Evolutionary conservation across 352 stramenopile species (phyloP).

Genomic region (Pythium apleroticum): DNA sequence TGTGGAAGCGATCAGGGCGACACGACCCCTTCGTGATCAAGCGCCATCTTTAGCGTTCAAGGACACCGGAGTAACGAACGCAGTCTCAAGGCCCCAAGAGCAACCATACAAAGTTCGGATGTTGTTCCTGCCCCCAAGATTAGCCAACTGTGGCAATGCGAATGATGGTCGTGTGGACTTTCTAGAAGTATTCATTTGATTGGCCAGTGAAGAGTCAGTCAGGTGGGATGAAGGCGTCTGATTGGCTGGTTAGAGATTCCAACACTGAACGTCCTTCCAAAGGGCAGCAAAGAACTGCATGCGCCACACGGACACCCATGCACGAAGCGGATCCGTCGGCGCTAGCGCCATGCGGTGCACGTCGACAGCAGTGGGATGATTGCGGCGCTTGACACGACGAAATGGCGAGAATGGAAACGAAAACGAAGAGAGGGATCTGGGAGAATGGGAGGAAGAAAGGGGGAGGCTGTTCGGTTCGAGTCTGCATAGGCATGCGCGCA

Average conservation of each 20-base stretch:
- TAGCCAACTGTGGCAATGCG: too few species aligned
- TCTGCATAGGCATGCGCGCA: neutral
- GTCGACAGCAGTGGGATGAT: neutral
- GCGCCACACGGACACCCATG: neutral
- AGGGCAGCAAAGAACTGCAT: neutral
- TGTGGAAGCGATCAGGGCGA: too few species aligned
- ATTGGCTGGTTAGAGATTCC: too few species aligned
- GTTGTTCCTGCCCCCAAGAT: too few species aligned
- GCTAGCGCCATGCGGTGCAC: neutral
- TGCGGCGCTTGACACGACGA: neutral
- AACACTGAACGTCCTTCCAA: neutral
- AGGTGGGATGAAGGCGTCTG: neutral
- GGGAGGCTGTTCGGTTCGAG: too few species aligned
- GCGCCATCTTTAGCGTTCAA: too few species aligned
- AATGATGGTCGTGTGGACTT: too few species aligned
- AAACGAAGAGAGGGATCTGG: neutral
- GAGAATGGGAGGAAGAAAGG: neutral
- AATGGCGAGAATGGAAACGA: neutral
- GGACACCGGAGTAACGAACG: too few species aligned
- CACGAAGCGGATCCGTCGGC: neutral
- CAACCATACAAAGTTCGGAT: too few species aligned
- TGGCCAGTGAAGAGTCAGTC: constrained; percentile 1
- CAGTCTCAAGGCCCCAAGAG: too few species aligned
- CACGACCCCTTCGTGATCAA: too few species aligned
- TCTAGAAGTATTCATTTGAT: neutral